Base-by-base conservation (phyloP, 148 eudicot genomes). In the Silene uniflora region DNA sequence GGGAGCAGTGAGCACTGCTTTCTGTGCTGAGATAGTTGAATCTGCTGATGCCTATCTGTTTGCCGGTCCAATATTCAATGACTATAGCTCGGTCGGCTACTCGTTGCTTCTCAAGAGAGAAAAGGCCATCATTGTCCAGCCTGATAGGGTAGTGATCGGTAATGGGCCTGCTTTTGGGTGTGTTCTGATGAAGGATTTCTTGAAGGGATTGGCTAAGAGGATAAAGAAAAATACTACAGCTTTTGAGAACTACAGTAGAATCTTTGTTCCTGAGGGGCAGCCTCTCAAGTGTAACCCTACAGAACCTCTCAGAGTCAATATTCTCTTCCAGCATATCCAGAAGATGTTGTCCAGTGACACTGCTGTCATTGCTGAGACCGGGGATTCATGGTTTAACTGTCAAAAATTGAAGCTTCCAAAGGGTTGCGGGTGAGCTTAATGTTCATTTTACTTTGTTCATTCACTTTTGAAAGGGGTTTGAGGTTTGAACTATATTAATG, bases 361-460 rank as follows among this genome's bases (percentile, higher is more conserved):
- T 4, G 94, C 91, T 47, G 94, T 90, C 69, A 88, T 90, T 75
- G 94, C 91, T 8, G 94, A 90, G 83, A 88, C 94, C 19, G 94
- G 94, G 22, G 94, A 90, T 65, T 90, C 91, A 0, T 90, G 91
- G 91, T 90, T 90, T 61, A 88, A 90, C 78, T 90, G 94, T 76
- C 90, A 87, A 80, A 90, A 90, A 66, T 77, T 90, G 74, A 90
- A 85, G 74, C 63, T 90, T 73, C 95, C 95, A 5, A 65, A 81
- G 63, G 95, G 89, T 32, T 90, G 95, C 73, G 90, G 95, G 95
- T 90, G 75, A 82, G 90, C 52, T 65, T 66, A 60, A 44, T 9
- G 13, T 8, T 10, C 32, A n/a, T n/a, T n/a, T n/a, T n/a, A n/a
- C n/a, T n/a, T n/a, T 9, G 13, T 8, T 10, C 32, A 14, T 64